A percentile compares a stretch with the other conserved stretches of the same genome.
phyloP scores from a whole-genome alignment of 129 eudicot genomes.

The Erigeron canadensis region DNA sequence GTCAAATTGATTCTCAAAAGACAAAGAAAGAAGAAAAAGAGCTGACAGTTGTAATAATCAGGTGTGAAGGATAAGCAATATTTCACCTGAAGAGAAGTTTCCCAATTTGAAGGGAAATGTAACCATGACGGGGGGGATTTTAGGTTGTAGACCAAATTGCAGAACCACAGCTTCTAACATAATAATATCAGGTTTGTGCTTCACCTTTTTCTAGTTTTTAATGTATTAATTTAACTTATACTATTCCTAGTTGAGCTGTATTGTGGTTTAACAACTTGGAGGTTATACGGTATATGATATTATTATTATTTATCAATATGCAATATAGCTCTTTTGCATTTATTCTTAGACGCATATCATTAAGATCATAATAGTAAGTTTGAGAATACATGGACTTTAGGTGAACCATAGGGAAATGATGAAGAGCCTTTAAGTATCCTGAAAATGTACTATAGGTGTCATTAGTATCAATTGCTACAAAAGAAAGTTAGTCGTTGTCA shows the following conservation, averaged over 20 bases:
- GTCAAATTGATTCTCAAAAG: constrained; percentile 40
- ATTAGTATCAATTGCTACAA: no score
- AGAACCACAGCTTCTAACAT: constrained; percentile 9
- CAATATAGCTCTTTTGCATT: constrained; percentile 2
- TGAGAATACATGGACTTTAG: neutral
- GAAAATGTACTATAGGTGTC: neutral
- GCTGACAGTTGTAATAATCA: constrained; percentile 28
- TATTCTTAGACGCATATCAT: constrained; percentile 4
- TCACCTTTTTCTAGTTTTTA: neutral
- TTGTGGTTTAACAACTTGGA: neutral
- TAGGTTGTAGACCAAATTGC: constrained; percentile 7
- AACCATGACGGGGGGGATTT: constrained; percentile 23
- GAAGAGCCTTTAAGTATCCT: neutral
- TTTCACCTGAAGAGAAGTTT: constrained; percentile 24
- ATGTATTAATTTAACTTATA: neutral
- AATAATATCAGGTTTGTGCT: constrained; percentile 20
- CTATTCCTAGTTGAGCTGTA: neutral
- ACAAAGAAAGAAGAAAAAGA: constrained; percentile 54
- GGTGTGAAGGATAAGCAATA: constrained; percentile 7
- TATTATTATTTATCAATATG: neutral
- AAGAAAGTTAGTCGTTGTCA: neutral
- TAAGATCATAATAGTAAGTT: constrained; percentile 4
- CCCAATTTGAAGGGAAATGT: constrained; percentile 16
- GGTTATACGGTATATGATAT: neutral
- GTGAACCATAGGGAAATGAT: neutral